Evolutionary conservation across 2,329 filamentous ascomycete species (phyloP).

Genomic region (Rosellinia necatrix): DNA sequence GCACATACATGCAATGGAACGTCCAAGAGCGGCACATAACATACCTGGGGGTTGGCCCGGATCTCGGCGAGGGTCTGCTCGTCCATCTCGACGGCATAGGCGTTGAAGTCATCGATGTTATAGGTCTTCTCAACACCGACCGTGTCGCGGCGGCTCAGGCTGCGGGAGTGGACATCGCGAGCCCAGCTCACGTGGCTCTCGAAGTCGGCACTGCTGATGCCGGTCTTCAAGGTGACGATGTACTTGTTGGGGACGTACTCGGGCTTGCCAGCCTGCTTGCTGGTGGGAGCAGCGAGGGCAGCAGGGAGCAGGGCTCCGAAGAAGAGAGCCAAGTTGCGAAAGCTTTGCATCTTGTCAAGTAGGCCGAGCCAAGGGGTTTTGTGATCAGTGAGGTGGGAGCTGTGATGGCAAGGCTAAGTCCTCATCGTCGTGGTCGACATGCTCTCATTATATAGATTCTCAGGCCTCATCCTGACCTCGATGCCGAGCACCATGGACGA

Average conservation of each 20-base stretch:
- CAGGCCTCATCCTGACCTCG: slow-evolving; percentile 1
- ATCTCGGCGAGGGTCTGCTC: slow-evolving; percentile 39
- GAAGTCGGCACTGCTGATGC: slow-evolving; percentile 38
- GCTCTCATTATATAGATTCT: slow-evolving; percentile 22
- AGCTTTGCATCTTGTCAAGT: slow-evolving; percentile 33
- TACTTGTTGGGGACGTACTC: slow-evolving; percentile 41
- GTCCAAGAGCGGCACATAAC: no score
- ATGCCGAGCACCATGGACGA: not conserved
- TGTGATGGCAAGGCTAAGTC: slow-evolving; percentile 5
- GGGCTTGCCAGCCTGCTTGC: slow-evolving; percentile 23
- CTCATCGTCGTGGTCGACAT: not conserved
- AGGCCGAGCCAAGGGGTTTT: not conserved
- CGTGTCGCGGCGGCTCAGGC: slow-evolving; percentile 42
- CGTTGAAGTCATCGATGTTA: slow-evolving; percentile 48
- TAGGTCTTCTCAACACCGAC: slow-evolving; percentile 48
- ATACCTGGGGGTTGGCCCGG: slow-evolving; percentile 37
- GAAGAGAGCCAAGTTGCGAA: slow-evolving; percentile 38
- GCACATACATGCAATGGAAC: not conserved
- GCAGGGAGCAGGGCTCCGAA: slow-evolving; percentile 40
- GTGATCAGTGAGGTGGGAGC: slow-evolving; percentile 10
- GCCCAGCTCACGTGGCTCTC: slow-evolving; percentile 44
- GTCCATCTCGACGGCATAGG: slow-evolving; percentile 51
- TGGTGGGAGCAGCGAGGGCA: slow-evolving; percentile 35
- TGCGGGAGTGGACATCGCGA: slow-evolving; percentile 43
- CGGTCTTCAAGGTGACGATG: slow-evolving; percentile 39